Base-by-base conservation (phyloP, 495 filamentous ascomycete genomes). In the Delitschia confertaspora region DNA sequence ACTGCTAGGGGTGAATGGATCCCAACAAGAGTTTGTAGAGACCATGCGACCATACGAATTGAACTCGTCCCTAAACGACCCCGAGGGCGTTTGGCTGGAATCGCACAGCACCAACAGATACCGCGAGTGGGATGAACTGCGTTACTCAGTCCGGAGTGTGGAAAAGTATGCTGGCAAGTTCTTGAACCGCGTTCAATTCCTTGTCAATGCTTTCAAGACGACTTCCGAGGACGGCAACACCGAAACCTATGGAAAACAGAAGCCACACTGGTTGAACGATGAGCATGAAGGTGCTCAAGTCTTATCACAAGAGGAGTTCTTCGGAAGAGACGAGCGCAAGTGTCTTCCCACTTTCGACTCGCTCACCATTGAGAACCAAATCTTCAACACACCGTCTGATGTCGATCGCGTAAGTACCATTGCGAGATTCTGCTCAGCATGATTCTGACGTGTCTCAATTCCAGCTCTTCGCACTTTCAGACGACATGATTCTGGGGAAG, bases 311-410 rank as follows among this genome's bases (percentile, higher is more conserved):
- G 63, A 68, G 37, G 64, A 65, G 19, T 68, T 68, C 39, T 68
- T 68, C 52, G 53, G 62, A 10, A 58, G 62, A n/a, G 38, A 57
- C 18, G 62, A 61, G 29, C 53, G 49, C 25, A 51, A 51, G 33
- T 68, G 65, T 39, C 52, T 68, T 17, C 65, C 65, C 13, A 67
- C 64, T 16, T 68, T 67, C 46, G 66, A 68, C 51, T 68, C 65
- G 3, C 56, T 67, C 4, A 60, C 62, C 1, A 68, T 66, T 33
- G 65, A 68, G 33, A 65, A 65, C 20, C 65, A 68, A 38, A 60
- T 68, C 23, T 65, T 57, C 48, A 55, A 55, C 36, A 55, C 51
- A 10, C 41, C 41, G 10, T 55, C 51, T 6, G 51, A 55, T 22
- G 43, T 34, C 8, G 51, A 55, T 33, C 45, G 47, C 24, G 51